Evolutionary conservation across 1,284 basidiomycete species (phyloP), one percentile per base, ranked within the genome.

Genomic region (Apiotrichum domesticum): DNA sequence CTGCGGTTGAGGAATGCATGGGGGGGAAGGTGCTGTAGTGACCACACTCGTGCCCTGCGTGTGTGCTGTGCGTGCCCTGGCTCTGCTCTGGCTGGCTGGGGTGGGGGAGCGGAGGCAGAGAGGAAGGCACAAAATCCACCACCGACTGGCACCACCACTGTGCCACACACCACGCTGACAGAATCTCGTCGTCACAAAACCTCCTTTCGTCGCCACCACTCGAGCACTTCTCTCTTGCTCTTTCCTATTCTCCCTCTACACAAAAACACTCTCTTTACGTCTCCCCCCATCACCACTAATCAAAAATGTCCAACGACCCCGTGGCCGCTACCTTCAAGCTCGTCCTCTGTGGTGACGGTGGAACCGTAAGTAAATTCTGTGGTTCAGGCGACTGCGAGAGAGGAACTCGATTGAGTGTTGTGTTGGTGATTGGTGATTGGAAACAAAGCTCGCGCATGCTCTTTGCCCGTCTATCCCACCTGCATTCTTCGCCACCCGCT

Each of bases 301-400:
- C 51, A 50, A 71, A 65, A 63, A 72, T 72, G 70, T 65, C 72
- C 63, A 71, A 78, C 63, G 82, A 92, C 67, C 37, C 45, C 48
- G 52, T 51, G 37, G 92, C 37, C 7, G 41, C 96, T 52, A 93
- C 92, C 63, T 99, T 98, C 85, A 98, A 99, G 82, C 90, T 99
- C 77, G 95, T 98, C 64, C 73, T 77, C 43, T 94, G 97, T 71
- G 94, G 95, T 73, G 95, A 98, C 75, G 95, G 95, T 79, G 95
- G 95, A 78, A 98, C 95, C 61, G 95, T 93, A 70, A 94, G 73
- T 70, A 41, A 33, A 29, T 39, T 39, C 37, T 39, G 37, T 11
- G 11, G 37, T 39, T 6, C 37, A 35, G 14, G 14, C 13, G 32
- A 46, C 3, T 29, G 6, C 43, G 7, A 45, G 13, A 45, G 15